A percentile compares a stretch with the other conserved stretches of the same genome.
Evolutionary conservation across 129 eudicot species (phyloP).

Genomic region (Saposhnikovia divaricata): DNA sequence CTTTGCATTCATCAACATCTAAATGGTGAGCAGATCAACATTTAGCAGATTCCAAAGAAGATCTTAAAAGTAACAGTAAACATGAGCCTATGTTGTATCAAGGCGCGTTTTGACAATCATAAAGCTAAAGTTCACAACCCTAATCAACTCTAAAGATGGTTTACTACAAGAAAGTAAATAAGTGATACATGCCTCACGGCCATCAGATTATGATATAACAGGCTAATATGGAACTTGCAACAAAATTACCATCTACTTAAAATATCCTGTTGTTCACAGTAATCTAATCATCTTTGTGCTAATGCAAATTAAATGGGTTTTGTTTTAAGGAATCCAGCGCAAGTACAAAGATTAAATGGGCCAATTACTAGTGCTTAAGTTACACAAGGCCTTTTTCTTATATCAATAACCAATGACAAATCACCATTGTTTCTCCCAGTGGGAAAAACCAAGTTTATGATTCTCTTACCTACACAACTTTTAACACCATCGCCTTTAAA

Average conservation of each 20-base stretch:
- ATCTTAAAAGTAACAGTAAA: neutral
- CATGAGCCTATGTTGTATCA: constrained; percentile 1
- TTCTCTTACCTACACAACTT: constrained; percentile 68
- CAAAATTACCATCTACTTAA: neutral
- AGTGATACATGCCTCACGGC: neutral
- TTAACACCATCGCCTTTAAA: constrained; percentile 82
- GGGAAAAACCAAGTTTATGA: neutral
- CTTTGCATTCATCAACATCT: constrained; percentile 94
- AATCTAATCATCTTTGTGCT: neutral
- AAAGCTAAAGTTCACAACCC: neutral
- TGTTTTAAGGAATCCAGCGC: neutral
- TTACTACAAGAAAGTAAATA: neutral
- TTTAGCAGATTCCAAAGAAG: neutral
- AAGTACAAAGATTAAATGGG: neutral
- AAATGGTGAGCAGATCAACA: constrained; percentile 5
- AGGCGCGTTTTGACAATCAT: neutral
- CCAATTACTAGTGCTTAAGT: neutral
- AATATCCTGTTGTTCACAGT: neutral
- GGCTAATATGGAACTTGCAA: neutral
- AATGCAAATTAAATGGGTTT: neutral
- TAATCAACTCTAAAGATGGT: neutral
- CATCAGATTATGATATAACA: neutral
- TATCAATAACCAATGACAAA: neutral
- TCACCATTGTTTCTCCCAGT: neutral
- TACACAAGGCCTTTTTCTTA: neutral